A percentile compares a stretch with the other conserved stretches of the same genome.
Evolutionary conservation across 345 rosid genomes (phyloP).

Genomic region (Acer negundo): DNA sequence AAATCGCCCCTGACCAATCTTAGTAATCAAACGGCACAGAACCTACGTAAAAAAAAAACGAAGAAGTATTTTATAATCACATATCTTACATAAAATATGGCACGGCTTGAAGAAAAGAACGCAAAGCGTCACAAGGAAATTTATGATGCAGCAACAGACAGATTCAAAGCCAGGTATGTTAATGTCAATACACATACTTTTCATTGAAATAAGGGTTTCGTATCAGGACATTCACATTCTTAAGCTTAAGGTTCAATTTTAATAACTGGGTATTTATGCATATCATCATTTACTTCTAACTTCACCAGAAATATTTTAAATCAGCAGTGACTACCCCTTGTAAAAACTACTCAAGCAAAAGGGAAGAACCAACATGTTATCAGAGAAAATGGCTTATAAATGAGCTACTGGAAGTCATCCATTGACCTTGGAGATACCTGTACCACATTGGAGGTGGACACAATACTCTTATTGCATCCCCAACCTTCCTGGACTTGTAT

Average conservation of each 20-base stretch:
- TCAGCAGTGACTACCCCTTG: background rate
- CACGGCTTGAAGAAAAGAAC: background rate
- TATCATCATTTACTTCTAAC: background rate
- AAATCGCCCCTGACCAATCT: constrained; percentile 84
- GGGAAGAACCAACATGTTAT: background rate
- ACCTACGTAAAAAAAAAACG: constrained; percentile 40
- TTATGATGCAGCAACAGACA: background rate
- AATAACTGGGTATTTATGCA: background rate
- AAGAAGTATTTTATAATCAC: too few species aligned
- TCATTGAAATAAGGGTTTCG: background rate
- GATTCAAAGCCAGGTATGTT: background rate
- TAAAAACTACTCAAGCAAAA: background rate
- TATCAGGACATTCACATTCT: background rate
- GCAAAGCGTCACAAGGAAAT: constrained; percentile 1
- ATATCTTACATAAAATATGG: constrained; percentile 5
- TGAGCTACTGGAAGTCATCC: background rate
- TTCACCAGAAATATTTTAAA: background rate
- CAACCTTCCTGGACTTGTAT: constrained; percentile 20
- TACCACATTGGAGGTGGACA: constrained; percentile 55
- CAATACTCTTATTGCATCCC: too few species aligned
- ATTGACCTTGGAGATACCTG: constrained; percentile 54
- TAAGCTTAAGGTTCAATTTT: background rate
- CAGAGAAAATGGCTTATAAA: background rate
- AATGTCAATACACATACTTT: background rate
- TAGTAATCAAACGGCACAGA: constrained; percentile 85